phyloP scores from a whole-genome alignment of 2,329 filamentous ascomycete genomes.

The Lachnellula suecica region DNA sequence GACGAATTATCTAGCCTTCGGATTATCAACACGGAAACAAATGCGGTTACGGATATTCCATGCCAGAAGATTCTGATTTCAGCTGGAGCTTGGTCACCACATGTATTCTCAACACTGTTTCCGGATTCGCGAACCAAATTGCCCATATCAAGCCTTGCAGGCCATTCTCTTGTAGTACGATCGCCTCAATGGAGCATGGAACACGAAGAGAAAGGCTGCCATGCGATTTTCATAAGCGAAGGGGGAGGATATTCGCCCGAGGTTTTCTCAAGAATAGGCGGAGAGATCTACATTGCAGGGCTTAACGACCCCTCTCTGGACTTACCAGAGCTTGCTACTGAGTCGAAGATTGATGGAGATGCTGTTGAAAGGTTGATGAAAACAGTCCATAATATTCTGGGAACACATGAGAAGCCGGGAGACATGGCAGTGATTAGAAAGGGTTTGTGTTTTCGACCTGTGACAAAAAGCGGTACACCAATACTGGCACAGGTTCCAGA shows the following conservation, averaged over 20 bases:
- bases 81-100: slow-evolving; percentile 69
- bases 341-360: slow-evolving; percentile 44
- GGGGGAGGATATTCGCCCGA: slow-evolving; percentile 66
- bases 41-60: slow-evolving; percentile 51
- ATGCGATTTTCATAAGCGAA: slow-evolving; percentile 68
- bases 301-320: slow-evolving; percentile 62
- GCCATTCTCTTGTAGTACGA: slow-evolving; percentile 69
- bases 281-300: slow-evolving; percentile 72
- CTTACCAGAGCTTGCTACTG: slow-evolving; percentile 56
- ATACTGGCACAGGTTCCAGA: slow-evolving; percentile 60
- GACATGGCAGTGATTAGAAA: slow-evolving; percentile 63
- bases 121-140: slow-evolving; percentile 50
- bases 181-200: slow-evolving; percentile 52
- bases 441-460: slow-evolving; percentile 71
- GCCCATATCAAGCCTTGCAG: slow-evolving; percentile 62
- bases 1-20: slow-evolving; percentile 52
- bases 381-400: slow-evolving; percentile 49
- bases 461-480: slow-evolving; percentile 62
- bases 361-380: slow-evolving; percentile 50
- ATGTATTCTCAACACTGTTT: slow-evolving; percentile 66
- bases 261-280: slow-evolving; percentile 64
- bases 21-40: slow-evolving; percentile 44
- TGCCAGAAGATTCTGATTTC: slow-evolving; percentile 67
- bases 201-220: slow-evolving; percentile 50
- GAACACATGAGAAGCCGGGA: slow-evolving; percentile 37